Base-by-base conservation (phyloP, 306 rosid genomes). In the Vicia villosa region DNA sequence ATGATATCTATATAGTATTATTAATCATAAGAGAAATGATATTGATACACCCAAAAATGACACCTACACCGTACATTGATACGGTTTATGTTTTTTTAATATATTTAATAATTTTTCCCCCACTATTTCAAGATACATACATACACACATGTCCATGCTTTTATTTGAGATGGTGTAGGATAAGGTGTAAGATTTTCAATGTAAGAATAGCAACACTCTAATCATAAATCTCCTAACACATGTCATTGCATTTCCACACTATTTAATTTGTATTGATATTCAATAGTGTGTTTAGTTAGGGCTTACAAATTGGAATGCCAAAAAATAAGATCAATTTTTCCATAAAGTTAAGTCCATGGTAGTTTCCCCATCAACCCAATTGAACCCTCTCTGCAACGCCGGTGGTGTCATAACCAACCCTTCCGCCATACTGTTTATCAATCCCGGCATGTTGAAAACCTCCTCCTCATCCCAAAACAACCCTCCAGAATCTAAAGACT, bases 401-500 rank as follows among this genome's bases (percentile, higher is more conserved):
- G 86, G 86, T 0, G 83, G 86, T 5, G 83, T 68, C 0, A 83
- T 79, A 8, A 83, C 50, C 83, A 83, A 57, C 24, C 74, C 86
- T 72, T 83, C 86, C 0, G 86, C 86, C 86, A 83, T 20, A 63
- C 79, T 79, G 6, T 83, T 42, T 21, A 79, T 49, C 20, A 83
- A 56, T 9, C 10, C 77, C 0, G 83, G 86, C 83, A 79, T 38
- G 66, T 83, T 75, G 41, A 79, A 83, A 32, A 72, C 40, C 58
- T 79, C 86, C 12, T 83, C 86, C 38, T 83, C 86, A 17, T 83
- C 86, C 83, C 81, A 83, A 55, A 37, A 71, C 19, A 72, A 71
- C 0, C 65, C 52, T 45, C 60, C 10, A 52, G 24, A 75, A n/a
- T 24, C 42, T 2, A 5, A 1, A 1, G 54, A 41, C 19, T 45